Evolutionary conservation across 1,284 basidiomycete genomes (phyloP).

Genomic region (Trametes sp.): DNA sequence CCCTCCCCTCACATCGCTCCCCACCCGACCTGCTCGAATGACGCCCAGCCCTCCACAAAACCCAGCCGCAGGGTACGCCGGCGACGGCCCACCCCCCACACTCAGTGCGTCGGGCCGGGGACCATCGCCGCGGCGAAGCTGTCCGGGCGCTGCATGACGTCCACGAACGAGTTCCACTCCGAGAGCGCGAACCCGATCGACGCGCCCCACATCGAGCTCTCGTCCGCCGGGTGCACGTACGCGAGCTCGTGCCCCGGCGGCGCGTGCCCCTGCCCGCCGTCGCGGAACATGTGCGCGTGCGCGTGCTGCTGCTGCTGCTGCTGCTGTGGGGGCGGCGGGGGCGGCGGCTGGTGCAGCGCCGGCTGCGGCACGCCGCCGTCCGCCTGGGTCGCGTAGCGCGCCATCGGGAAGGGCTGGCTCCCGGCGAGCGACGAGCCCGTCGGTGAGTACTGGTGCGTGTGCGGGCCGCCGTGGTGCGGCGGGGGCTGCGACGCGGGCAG

Average conservation of each 20-base stretch:
- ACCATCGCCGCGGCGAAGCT: conserved; percentile 24
- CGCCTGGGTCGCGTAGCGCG: conserved; percentile 20
- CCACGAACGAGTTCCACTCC: conserved; percentile 55
- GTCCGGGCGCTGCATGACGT: conserved; percentile 52
- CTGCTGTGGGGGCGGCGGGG: neutral
- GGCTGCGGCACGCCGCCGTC: too few species aligned
- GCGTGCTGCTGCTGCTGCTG: conserved; percentile 22
- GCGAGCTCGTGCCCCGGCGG: conserved; percentile 23
- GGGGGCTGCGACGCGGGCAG: conserved; percentile 19
- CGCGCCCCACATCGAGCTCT: conserved; percentile 50
- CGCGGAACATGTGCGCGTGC: conserved; percentile 26
- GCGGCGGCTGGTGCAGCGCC: conserved; percentile 14
- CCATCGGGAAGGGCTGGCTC: conserved; percentile 24
- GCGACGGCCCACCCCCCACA: neutral
- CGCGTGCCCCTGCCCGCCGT: neutral
- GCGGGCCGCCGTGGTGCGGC: conserved; percentile 5
- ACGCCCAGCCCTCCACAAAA: too few species aligned
- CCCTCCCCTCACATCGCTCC: too few species aligned
- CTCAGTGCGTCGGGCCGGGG: conserved; percentile 24
- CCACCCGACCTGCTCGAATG: too few species aligned
- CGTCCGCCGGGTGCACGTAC: conserved; percentile 43
- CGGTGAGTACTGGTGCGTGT: conserved; percentile 9
- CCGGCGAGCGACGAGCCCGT: neutral
- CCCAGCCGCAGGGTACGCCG: neutral
- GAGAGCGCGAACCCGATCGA: conserved; percentile 48